Evolutionary conservation across 176 grass and related monocot genomes (phyloP).

Genomic region (Triticum turgidum): DNA sequence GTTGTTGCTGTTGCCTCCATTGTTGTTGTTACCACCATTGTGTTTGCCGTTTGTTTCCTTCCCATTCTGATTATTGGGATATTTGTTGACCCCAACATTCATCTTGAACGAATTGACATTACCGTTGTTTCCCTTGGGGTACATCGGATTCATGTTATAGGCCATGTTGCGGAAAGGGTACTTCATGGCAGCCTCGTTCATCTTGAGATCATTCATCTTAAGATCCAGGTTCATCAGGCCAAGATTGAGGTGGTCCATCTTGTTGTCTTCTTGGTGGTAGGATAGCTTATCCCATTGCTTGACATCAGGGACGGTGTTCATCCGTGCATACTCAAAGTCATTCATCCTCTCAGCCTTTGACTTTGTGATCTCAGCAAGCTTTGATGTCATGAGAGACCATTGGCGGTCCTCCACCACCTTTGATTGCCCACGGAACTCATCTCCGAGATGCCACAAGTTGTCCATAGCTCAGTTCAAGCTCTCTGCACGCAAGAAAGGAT

Average conservation of each 20-base stretch:
- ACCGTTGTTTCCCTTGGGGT: slow-evolving; percentile 58
- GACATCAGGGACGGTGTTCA: slow-evolving; percentile 52
- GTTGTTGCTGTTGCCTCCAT: slow-evolving; percentile 48
- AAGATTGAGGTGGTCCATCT: slow-evolving; percentile 75
- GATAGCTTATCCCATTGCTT: slow-evolving; percentile 76
- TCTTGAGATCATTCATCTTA: slow-evolving; percentile 88
- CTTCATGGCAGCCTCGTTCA: slow-evolving; percentile 73
- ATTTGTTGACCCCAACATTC: slow-evolving; percentile 70
- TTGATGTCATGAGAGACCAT: slow-evolving; percentile 95
- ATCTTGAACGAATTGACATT: slow-evolving; percentile 79
- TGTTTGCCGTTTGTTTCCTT: slow-evolving; percentile 64
- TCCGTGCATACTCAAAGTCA: slow-evolving; percentile 60
- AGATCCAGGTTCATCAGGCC: slow-evolving; percentile 77
- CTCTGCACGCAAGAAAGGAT: background rate
- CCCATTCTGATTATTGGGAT: slow-evolving; percentile 44
- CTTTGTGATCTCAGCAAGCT: slow-evolving; percentile 86
- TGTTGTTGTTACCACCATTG: slow-evolving; percentile 50
- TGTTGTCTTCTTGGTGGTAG: slow-evolving; percentile 67
- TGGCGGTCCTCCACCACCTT: slow-evolving; percentile 88
- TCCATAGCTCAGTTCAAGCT: slow-evolving; percentile 56
- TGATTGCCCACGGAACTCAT: slow-evolving; percentile 86
- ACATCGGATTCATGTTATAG: slow-evolving; percentile 59
- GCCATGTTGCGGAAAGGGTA: slow-evolving; percentile 48
- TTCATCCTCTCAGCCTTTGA: slow-evolving; percentile 72
- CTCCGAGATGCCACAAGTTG: slow-evolving; percentile 87